phyloP scores from a whole-genome alignment of 805 yeast genomes.

The Hemisphaericaspora nanyangensis region DNA sequence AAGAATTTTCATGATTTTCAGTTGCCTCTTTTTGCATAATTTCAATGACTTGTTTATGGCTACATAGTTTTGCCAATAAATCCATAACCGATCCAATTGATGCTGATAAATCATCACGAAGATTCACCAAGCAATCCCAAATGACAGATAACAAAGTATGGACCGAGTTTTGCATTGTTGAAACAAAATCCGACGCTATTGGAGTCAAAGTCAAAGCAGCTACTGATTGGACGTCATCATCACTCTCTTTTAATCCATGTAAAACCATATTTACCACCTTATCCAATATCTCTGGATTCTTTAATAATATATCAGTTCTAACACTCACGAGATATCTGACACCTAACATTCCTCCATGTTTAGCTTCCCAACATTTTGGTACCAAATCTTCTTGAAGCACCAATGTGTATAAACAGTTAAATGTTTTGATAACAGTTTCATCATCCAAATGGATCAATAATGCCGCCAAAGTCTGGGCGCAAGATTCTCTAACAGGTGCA shows the following conservation, averaged over 20 bases:
- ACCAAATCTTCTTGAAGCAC: constrained; percentile 60
- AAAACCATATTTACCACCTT: constrained; percentile 80
- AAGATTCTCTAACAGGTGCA: constrained; percentile 96
- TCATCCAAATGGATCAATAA: constrained; percentile 69
- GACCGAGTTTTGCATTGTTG: constrained; percentile 49
- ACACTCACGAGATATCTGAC: constrained; percentile 88
- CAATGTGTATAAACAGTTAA: constrained; percentile 59
- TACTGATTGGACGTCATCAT: constrained; percentile 96
- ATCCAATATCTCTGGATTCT: constrained; percentile 56
- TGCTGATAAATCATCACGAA: constrained; percentile 90
- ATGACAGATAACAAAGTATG: constrained; percentile 58
- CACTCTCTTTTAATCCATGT: constrained; percentile 71
- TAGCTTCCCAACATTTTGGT: constrained; percentile 84
- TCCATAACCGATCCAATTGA: constrained; percentile 97
- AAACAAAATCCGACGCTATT: constrained; percentile 82
- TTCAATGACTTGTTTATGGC: constrained; percentile 72
- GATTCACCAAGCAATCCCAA: constrained; percentile 84
- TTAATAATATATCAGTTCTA: constrained; percentile 69
- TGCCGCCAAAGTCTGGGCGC: constrained; percentile 93
- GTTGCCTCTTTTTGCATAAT: constrained; percentile 62
- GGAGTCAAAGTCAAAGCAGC: constrained; percentile 93
- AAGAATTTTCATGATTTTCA: constrained; percentile 50
- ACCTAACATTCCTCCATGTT: constrained; percentile 97
- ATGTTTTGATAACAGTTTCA: constrained; percentile 56
- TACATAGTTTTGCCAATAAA: constrained; percentile 79